A percentile compares a stretch with the other conserved stretches of the same genome.
Evolutionary conservation across 208 protist species (phyloP).

Genomic region (Naegleria gruberi): DNA sequence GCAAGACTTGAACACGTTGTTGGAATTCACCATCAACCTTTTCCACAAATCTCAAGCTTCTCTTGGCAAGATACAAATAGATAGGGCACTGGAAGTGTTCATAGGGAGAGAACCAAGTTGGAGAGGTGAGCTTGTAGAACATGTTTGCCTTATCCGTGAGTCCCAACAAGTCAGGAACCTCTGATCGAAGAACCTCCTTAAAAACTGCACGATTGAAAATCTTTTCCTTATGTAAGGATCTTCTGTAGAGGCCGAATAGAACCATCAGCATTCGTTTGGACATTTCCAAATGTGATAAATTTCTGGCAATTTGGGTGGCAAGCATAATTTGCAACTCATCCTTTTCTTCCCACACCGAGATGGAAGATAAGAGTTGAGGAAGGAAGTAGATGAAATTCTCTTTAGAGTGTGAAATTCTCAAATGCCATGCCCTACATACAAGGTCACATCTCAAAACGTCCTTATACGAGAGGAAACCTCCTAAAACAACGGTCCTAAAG

Average conservation of each 20-base stretch:
- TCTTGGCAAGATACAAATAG: not conserved
- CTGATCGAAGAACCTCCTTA: not conserved
- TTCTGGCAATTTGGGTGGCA: not conserved
- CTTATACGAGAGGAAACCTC: not conserved
- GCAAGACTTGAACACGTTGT: not conserved
- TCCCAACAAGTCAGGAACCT: not conserved
- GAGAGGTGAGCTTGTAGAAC: not conserved
- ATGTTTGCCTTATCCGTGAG: not conserved
- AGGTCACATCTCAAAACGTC: not conserved
- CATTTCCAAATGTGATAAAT: not conserved
- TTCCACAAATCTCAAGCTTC: not conserved
- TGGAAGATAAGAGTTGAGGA: not conserved
- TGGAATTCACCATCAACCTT: not conserved
- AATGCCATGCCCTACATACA: not conserved
- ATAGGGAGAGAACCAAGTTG: not conserved
- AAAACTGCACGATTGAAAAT: not conserved
- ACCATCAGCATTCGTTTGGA: not conserved
- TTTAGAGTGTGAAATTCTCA: not conserved
- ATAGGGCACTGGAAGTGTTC: not conserved
- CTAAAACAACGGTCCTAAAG: not conserved
- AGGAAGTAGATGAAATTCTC: not conserved
- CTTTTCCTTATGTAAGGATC: not conserved
- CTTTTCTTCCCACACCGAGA: not conserved
- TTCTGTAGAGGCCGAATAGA: not conserved
- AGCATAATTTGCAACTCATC: not conserved